phyloP scores from a whole-genome alignment of 1,139 yeast species.

The Taphrina confusa region DNA sequence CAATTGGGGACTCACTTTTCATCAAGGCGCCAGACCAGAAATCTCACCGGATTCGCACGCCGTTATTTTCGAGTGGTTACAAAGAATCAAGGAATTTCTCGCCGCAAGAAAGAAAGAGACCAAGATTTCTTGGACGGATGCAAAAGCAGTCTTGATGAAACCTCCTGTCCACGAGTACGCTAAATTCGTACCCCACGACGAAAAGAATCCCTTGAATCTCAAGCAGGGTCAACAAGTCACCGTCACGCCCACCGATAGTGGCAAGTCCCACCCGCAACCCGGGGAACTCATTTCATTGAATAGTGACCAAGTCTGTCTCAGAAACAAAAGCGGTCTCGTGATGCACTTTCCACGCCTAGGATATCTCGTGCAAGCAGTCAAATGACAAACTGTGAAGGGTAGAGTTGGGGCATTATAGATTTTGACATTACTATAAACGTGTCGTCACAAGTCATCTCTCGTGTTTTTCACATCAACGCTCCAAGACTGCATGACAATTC shows the following conservation, averaged over 20 bases:
- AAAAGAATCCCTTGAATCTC: constrained; percentile 5
- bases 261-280: constrained; percentile 27
- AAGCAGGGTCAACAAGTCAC: constrained; percentile 6
- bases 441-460: no score
- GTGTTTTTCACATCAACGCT: no score
- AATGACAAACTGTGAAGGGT: neutral
- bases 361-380: constrained; percentile 14
- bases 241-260: constrained; percentile 21
- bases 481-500: constrained; percentile 6
- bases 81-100: constrained; percentile 3
- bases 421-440: no score
- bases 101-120: constrained; percentile 3
- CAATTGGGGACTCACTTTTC: constrained; percentile 13
- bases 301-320: constrained; percentile 22
- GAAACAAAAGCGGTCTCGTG: constrained; percentile 21
- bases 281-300: constrained; percentile 21
- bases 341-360: constrained; percentile 31
- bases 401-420: no score
- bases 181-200: constrained; percentile 27
- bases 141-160: constrained; percentile 11
- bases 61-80: constrained; percentile 19
- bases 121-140: constrained; percentile 21
- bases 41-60: constrained; percentile 11
- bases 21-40: constrained; percentile 19
- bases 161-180: constrained; percentile 34